A percentile compares a stretch with the other conserved stretches of the same genome.
phyloP scores from a whole-genome alignment of 306 rosid species.

The Acacia melanoxylon region DNA sequence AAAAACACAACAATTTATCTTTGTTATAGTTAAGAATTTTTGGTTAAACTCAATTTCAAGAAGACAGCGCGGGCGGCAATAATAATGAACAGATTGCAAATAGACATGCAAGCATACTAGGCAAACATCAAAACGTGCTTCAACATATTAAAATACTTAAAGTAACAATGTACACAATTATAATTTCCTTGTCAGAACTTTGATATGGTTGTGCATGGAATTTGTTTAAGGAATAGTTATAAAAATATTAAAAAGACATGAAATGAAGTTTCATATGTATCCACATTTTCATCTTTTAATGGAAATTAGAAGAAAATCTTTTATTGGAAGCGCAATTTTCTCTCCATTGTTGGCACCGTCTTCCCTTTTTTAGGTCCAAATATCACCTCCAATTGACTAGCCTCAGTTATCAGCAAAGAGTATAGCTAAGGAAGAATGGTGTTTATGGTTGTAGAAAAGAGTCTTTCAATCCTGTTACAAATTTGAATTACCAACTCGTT shows the following conservation, averaged over 20 bases:
- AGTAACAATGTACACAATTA: background rate
- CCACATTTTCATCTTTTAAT: background rate
- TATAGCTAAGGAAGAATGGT: background rate
- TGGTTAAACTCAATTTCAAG: background rate
- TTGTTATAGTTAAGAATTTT: background rate
- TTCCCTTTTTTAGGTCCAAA: background rate
- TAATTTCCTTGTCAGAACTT: background rate
- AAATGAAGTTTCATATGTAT: background rate
- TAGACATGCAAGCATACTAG: background rate
- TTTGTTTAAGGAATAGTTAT: background rate
- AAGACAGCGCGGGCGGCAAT: background rate
- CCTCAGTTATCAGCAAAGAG: background rate
- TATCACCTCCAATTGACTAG: background rate
- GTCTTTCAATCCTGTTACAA: background rate
- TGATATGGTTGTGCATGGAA: background rate
- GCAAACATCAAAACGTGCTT: background rate
- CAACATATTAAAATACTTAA: background rate
- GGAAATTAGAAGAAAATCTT: background rate
- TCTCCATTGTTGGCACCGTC: background rate
- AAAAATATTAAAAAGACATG: background rate
- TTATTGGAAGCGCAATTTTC: background rate
- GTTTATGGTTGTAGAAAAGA: no score
- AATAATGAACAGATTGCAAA: background rate
- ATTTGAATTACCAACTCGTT: background rate
- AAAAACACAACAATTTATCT: background rate